Evolutionary conservation across 164 flowering plant genomes (phyloP), one percentile per base, ranked within the genome.

Genomic region (Aristolochia californica): DNA sequence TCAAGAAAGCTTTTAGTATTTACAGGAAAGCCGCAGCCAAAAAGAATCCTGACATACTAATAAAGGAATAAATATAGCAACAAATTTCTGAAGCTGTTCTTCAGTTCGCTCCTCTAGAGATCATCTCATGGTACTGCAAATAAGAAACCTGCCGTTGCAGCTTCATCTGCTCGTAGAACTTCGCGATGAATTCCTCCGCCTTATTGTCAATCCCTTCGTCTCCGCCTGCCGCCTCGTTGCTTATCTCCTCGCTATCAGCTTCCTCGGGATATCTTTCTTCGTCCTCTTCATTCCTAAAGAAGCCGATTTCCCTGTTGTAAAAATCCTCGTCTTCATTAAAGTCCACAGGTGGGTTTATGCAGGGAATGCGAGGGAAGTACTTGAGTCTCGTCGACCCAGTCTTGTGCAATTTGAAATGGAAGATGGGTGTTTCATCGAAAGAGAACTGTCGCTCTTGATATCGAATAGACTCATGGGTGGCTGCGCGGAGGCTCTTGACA

Each of bases 361-460:
- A 89, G 5, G 87, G 83, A 40, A 83, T 64, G 59, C 61, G 66
- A 21, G 83, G 85, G 65, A 88, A 47, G 61, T 57, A 43, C 23
- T 43, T 74, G 66, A 81, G 80, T 15, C 87, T 71, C 84, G 72
- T 45, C 25, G 96, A 84, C 23, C 71, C 23, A 0, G 84, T 77
- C 0, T 84, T 72, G 55, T 75, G 80, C 79, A 84, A 72, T 51
- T 76, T 78, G 68, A 80, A 74, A 38, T 72, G 78, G 51, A 91
- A 63, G 26, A 79, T 45, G 0, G 98, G 98, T 0, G 98, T 86
- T 21, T 78, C 66, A 53, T 88, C 96, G 56, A 91, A 88, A 25
- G 98, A 88, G 60, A 88, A 77, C 74, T 91, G 70, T 0, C 76
- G 80, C 62, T 91, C 98, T 0, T 77, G 70, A 55, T 82, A 83